A percentile compares a stretch with the other conserved stretches of the same genome.
These are phyloP conservation scores for Forsythia viridissima DNA, from an alignment of 257 asterid species.

Conservation along the genomic window DNA sequence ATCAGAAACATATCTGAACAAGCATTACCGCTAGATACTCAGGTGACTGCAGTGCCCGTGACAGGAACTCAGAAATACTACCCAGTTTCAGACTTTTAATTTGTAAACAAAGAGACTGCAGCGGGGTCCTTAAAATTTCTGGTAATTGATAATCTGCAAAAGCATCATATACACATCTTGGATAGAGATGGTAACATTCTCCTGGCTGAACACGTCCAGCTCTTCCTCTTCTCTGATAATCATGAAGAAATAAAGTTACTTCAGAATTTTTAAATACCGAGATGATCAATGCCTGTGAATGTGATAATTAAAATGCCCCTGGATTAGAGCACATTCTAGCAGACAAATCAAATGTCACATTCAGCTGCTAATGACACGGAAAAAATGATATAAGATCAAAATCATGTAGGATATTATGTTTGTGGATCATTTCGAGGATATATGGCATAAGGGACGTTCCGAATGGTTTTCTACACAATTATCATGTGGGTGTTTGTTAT, in stretches of 20 bases:
- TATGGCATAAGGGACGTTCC: background rate
- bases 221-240: constrained; percentile 92
- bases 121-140: constrained; percentile 92
- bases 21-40: constrained; percentile 81
- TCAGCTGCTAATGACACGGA: constrained; percentile 2
- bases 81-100: constrained; percentile 92
- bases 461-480: constrained; percentile 3
- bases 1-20: constrained; percentile 26
- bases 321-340: background rate
- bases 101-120: constrained; percentile 95
- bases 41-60: constrained; percentile 90
- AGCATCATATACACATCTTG: constrained; percentile 77
- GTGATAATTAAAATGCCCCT: constrained; percentile 7
- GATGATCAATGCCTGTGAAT: constrained; percentile 9
- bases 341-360: constrained; percentile 3
- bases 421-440: background rate
- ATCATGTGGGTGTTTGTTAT: background rate
- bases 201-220: constrained; percentile 99
- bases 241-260: constrained; percentile 21
- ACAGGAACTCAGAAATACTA: constrained; percentile 77
- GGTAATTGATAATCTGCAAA: constrained; percentile 89
- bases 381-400: background rate
- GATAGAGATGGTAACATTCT: constrained; percentile 92
- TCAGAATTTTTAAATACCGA: background rate
- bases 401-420: background rate